These are phyloP conservation scores for Verticillium alfalfae DNA, from an alignment of 2,329 filamentous ascomycete species.

Conservation along the genomic window DNA sequence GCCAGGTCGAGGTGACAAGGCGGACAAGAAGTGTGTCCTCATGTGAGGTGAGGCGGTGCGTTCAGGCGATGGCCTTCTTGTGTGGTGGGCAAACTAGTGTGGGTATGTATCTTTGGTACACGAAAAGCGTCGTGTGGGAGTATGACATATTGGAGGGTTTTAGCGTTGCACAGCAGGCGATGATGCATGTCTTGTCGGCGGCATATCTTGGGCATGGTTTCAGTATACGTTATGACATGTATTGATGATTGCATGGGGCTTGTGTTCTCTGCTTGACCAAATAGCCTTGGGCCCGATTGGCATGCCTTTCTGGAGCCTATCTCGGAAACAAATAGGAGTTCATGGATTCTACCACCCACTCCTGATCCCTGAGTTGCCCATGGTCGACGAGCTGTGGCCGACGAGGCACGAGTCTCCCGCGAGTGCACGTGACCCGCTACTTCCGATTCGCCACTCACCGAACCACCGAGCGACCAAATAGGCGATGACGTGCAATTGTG, in stretches of 20 bases:
- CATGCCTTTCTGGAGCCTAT: too few species aligned
- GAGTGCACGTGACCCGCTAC: neutral
- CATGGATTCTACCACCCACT: too few species aligned
- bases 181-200: too few species aligned
- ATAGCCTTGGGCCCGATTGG: too few species aligned
- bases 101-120: neutral
- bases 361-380: too few species aligned
- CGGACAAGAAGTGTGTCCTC: constrained; percentile 43
- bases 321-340: too few species aligned
- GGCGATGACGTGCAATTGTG: neutral
- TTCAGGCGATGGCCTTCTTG: too few species aligned
- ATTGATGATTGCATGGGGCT: too few species aligned
- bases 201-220: neutral
- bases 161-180: neutral
- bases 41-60: constrained; percentile 33
- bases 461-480: neutral
- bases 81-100: neutral
- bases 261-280: too few species aligned
- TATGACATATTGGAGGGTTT: neutral
- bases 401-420: neutral
- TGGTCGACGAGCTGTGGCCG: too few species aligned
- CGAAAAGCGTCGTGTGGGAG: neutral
- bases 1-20: constrained; percentile 18
- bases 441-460: neutral
- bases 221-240: neutral